These are phyloP conservation scores for Claviceps digitariae DNA, from an alignment of 2,329 filamentous ascomycete genomes.

Conservation along the genomic window DNA sequence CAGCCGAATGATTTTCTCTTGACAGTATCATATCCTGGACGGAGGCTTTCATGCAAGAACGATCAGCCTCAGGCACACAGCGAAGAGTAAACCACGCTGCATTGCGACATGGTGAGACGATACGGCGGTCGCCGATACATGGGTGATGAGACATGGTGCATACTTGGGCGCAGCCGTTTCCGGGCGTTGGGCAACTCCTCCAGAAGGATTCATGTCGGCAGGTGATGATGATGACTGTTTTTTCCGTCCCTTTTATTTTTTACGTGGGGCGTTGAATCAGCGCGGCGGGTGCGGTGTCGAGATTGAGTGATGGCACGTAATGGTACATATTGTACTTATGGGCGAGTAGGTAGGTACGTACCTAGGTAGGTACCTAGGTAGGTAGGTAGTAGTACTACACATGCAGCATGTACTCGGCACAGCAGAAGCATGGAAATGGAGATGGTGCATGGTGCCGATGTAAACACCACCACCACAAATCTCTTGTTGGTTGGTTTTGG, in stretches of 20 bases:
- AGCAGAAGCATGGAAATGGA: neutral
- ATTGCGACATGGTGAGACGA: neutral
- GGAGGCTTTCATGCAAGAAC: neutral
- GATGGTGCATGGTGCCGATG: neutral
- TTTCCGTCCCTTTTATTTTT: neutral
- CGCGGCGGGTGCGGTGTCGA: neutral
- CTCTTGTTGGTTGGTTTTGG: neutral
- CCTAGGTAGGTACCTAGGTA: no score
- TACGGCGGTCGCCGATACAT: neutral
- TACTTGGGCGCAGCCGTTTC: neutral
- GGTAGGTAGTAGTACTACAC: no score
- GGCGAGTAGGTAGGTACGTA: no score
- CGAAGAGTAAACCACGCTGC: neutral
- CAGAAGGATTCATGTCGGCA: neutral
- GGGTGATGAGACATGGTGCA: neutral
- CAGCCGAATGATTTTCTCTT: neutral
- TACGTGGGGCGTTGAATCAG: neutral
- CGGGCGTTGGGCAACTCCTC: neutral
- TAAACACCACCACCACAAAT: neutral
- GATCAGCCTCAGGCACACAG: neutral
- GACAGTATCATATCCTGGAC: neutral
- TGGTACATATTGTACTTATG: no score
- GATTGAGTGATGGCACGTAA: neutral
- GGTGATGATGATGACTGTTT: neutral
- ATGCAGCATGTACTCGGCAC: no score